Evolutionary conservation across 192 early-diverging fungal genomes (phyloP).

Genomic region (Backusella sp.): DNA sequence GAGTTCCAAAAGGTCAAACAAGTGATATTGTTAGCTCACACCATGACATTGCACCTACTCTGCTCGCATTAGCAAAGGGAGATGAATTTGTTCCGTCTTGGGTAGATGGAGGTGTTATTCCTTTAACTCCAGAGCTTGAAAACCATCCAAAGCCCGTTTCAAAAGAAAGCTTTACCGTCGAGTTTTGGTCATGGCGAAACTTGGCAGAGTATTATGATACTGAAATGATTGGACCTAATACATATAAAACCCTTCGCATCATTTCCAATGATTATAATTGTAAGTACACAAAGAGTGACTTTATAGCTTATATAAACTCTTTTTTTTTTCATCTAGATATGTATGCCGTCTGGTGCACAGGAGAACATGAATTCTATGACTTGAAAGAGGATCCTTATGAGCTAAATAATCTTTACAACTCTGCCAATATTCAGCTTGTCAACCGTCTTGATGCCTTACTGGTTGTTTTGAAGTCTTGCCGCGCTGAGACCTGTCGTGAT

Average conservation of each 20-base stretch:
- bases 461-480: conserved; percentile 49
- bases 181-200: conserved; percentile 41
- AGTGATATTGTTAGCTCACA: conserved; percentile 50
- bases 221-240: conserved; percentile 31
- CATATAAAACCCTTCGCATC: conserved; percentile 55
- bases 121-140: conserved; percentile 39
- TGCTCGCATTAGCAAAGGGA: conserved; percentile 52
- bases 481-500: conserved; percentile 49
- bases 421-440: conserved; percentile 31
- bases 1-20: conserved; percentile 45
- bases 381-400: conserved; percentile 58
- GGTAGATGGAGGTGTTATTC: conserved; percentile 59
- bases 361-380: conserved; percentile 58
- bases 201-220: conserved; percentile 30
- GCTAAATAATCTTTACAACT: conserved; percentile 49
- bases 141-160: conserved; percentile 43
- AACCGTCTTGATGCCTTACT: conserved; percentile 59
- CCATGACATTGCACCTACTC: conserved; percentile 60
- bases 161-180: conserved; percentile 52
- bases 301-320: not conserved
- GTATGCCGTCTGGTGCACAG: conserved; percentile 58
- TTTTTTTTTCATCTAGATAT: conserved; percentile 18
- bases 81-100: conserved; percentile 35
- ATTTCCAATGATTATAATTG: conserved; percentile 50
- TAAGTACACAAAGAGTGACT: not conserved